Evolutionary conservation across 2,329 filamentous ascomycete species (phyloP), one percentile per base, ranked within the genome.

Genomic region (Talaromyces sp.): DNA sequence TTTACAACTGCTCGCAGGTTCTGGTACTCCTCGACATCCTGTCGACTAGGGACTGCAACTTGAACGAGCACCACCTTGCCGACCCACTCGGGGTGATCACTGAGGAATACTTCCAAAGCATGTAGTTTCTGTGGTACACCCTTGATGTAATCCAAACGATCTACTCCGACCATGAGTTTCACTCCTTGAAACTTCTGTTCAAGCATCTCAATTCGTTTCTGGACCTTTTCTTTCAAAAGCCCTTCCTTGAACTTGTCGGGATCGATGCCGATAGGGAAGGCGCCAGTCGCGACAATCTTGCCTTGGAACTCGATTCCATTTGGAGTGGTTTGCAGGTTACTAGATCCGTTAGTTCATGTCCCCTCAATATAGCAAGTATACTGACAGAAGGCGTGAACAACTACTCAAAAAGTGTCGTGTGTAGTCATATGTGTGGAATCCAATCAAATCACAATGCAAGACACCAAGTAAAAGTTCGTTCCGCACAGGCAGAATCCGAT

Each of bases 391-490:
- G 69, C 93, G 89, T 14, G 92, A 93, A 80, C 93, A 97, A 73
- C 91, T 94, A 80, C 92, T 96, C 68, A 97, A 82, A 81, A 97
- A 97, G 79, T 97, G 93, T 60, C 93, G 86, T 27, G 93, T 93
- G 73, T 97, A 97, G 81, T 97, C 93, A 81, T 97, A 97, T 24
- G 94, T 97, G 78, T 97, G 93, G 82, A 97, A 97, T 41, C 93
- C 93, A 74, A 97, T 91, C 66, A 97, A 81, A 75, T 97, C 93
- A 81, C 93, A 96, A 75, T 96, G 90, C 45, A 97, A 83, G 56
- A 97, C 87, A 63, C 94, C 92, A 48, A 89, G 85, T 45, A 97
- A 84, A 61, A 97, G 88, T 72, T 91, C 88, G 75, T 96, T 92
- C 69, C 94, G 87, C 24, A 97, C 93, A 1, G 93, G 93, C 16